These are phyloP conservation scores for Anisodus acutangulus DNA, from an alignment of 257 asterid genomes.

Conservation along the genomic window DNA sequence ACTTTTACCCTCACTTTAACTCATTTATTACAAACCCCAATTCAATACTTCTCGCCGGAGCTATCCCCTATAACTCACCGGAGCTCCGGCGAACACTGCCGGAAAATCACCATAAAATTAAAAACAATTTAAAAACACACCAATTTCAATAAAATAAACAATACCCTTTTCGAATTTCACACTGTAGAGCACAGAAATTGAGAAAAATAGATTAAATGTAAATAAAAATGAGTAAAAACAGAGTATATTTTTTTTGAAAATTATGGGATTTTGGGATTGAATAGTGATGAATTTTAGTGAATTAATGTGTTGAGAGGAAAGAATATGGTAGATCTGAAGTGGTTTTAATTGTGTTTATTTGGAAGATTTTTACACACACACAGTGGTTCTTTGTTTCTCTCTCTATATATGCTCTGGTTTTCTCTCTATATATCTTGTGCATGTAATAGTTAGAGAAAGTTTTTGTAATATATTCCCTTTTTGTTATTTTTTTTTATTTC, in stretches of 20 bases:
- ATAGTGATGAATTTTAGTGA: slow-evolving; percentile 32
- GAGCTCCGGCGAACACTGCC: slow-evolving; percentile 82
- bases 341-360: not conserved
- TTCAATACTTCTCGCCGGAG: slow-evolving; percentile 51
- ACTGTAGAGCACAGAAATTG: not conserved
- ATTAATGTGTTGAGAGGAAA: slow-evolving; percentile 29
- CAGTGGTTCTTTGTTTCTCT: not conserved
- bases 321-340: slow-evolving; percentile 48
- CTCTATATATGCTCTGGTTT: slow-evolving; percentile 21
- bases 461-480: too few species aligned
- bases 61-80: slow-evolving; percentile 38
- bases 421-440: slow-evolving; percentile 33
- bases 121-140: slow-evolving; percentile 21
- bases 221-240: not conserved
- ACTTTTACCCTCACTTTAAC: slow-evolving; percentile 13
- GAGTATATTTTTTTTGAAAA: slow-evolving; percentile 26
- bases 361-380: not conserved
- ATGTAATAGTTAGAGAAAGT: not conserved
- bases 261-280: slow-evolving; percentile 33
- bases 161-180: slow-evolving; percentile 35
- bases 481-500: too few species aligned
- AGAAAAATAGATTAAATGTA: not conserved
- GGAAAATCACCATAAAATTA: slow-evolving; percentile 46
- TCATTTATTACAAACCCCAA: too few species aligned
- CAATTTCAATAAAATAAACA: slow-evolving; percentile 24